A percentile compares a stretch with the other conserved stretches of the same genome.
phyloP scores from a whole-genome alignment of 768 basidiomycete species.

The Lactarius akahatsu region DNA sequence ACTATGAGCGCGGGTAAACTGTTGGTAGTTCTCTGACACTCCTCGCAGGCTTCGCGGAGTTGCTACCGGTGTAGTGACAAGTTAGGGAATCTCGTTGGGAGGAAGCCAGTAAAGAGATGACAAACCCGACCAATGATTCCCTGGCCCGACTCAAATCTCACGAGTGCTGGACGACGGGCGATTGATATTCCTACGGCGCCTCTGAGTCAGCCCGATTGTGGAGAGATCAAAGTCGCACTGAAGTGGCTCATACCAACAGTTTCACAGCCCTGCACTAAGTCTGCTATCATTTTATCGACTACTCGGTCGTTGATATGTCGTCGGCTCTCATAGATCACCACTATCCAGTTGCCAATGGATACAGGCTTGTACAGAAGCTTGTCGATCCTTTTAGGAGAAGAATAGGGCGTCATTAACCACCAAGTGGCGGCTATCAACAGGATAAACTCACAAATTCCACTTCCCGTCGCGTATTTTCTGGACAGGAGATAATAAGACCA shows the following conservation, averaged over 20 bases:
- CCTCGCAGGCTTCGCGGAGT: constrained; percentile 50
- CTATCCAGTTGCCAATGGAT: constrained; percentile 54
- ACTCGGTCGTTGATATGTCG: constrained; percentile 49
- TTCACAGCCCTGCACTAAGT: constrained; percentile 47
- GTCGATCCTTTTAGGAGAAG: constrained; percentile 51
- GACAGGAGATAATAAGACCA: background rate
- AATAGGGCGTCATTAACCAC: background rate
- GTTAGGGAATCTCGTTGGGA: background rate
- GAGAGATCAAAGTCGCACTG: background rate
- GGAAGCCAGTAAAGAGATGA: background rate
- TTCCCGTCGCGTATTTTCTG: constrained; percentile 62
- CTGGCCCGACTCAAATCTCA: constrained; percentile 58
- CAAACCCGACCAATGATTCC: constrained; percentile 41
- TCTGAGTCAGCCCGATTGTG: background rate
- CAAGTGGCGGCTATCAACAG: background rate
- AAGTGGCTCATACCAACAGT: constrained; percentile 53
- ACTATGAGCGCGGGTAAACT: constrained; percentile 31
- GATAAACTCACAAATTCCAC: constrained; percentile 70
- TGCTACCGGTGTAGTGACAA: constrained; percentile 35
- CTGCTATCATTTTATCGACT: constrained; percentile 53
- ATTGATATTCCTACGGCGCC: constrained; percentile 55
- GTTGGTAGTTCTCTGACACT: constrained; percentile 41
- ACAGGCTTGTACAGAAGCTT: constrained; percentile 63
- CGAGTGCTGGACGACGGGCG: constrained; percentile 42
- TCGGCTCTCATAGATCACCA: constrained; percentile 64